Evolutionary conservation across 2,329 filamentous ascomycete species (phyloP).

Genomic region (Pyricularia sp.): DNA sequence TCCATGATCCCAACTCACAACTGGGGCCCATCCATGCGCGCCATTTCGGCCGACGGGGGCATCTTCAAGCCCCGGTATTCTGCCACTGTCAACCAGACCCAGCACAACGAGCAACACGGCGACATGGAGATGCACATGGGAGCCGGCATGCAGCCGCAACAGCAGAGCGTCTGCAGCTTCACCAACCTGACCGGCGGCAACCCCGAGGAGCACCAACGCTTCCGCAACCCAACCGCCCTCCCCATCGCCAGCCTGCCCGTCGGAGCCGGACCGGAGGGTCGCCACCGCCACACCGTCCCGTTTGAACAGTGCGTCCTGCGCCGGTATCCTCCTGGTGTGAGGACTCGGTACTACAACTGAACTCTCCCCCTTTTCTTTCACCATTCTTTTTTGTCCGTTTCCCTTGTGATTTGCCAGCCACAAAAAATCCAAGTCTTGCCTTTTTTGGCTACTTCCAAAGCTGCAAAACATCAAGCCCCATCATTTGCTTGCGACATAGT

Average conservation of each 20-base stretch:
- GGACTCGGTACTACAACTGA: conserved; percentile 2
- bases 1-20: not conserved
- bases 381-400: not conserved
- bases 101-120: not conserved
- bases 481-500: not conserved
- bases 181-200: no score
- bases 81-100: not conserved
- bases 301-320: conserved; percentile 5
- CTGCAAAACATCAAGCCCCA: not conserved
- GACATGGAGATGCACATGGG: not conserved
- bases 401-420: not conserved
- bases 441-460: not conserved
- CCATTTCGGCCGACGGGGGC: not conserved
- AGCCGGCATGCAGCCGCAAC: not conserved
- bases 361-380: not conserved
- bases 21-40: not conserved
- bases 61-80: not conserved
- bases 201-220: not conserved
- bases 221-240: not conserved
- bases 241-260: conserved; percentile 24
- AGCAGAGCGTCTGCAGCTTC: not conserved
- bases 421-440: not conserved
- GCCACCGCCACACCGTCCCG: conserved; percentile 5
- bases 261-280: conserved; percentile 27
- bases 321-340: not conserved